Evolutionary conservation across 2,329 filamentous ascomycete species (phyloP), one percentile per base, ranked within the genome.

Genomic region (Fusarium heterosporum): DNA sequence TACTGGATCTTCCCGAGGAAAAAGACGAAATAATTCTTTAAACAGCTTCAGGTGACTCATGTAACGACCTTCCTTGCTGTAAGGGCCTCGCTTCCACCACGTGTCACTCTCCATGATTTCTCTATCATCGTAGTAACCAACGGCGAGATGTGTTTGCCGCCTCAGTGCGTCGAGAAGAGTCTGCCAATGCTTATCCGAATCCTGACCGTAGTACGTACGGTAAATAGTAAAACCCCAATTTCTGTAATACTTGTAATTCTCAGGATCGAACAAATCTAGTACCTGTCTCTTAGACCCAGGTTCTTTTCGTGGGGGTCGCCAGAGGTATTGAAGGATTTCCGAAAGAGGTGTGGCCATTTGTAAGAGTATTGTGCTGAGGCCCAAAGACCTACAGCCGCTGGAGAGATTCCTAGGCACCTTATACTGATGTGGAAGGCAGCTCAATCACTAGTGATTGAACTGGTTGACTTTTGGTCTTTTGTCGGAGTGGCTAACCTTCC

Each of bases 221-320:
- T 58, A 57, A 13, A 61, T 49, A 1, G 40, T 36, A 3, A 46
- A 66, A 1, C 55, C 64, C 64, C 61, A 66, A 11, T 64, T 45
- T 10, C 26, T 28, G 8, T 51, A 66, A 36, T 66, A 49, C 16
- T 64, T 50, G 12, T 45, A 41, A 9, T 64, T 61, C 29, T 60
- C 63, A 2, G 41, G 55, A 12, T 40, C 41, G 22, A 2, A 55
- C 19, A 17, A 30, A 6, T 64, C 38, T 13, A 53, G 17, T 4
- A 2, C 8, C 4, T 25, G 47, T 6, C 8, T 29, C 12, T 43
- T 43, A 1, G 28, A 13, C 14, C 25, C 25, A 0, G 39, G 4
- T 4, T 51, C 14, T 5, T 17, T 16, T 26, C 14, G 19, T 1
- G 47, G 47, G 0, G 54, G 19, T 5, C 9, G 40, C 47, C 47